Evolutionary conservation across 2,329 filamentous ascomycete genomes (phyloP).

Genomic region (Knufia fluminis): DNA sequence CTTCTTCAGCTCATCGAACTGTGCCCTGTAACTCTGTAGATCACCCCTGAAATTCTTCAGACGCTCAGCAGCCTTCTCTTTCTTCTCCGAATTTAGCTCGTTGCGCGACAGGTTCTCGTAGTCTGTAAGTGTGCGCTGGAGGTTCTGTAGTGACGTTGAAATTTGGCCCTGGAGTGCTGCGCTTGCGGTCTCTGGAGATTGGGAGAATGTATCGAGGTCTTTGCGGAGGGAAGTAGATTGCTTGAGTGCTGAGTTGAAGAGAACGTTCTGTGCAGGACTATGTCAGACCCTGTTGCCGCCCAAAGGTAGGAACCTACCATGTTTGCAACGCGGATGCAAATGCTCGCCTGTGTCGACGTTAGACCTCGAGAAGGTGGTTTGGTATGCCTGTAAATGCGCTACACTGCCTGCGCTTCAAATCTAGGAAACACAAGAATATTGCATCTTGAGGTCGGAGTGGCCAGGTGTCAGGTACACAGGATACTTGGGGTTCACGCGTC

Average conservation of each 20-base stretch:
- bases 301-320: neutral
- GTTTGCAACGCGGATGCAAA: neutral
- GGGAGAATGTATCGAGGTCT: constrained; percentile 63
- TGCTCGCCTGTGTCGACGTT: neutral
- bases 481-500: neutral
- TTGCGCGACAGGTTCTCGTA: constrained; percentile 78
- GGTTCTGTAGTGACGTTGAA: constrained; percentile 68
- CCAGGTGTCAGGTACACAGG: constrained; percentile 2
- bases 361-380: neutral
- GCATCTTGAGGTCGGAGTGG: constrained; percentile 1
- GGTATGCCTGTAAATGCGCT: neutral
- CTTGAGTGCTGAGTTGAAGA: constrained; percentile 78
- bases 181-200: constrained; percentile 48
- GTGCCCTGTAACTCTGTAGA: constrained; percentile 66
- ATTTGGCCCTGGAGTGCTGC: constrained; percentile 61
- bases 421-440: neutral
- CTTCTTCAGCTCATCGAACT: constrained; percentile 68
- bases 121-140: constrained; percentile 84
- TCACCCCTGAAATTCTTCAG: constrained; percentile 78
- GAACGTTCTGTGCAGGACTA: constrained; percentile 56
- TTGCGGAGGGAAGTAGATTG: constrained; percentile 71
- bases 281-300: neutral
- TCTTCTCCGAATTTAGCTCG: constrained; percentile 82
- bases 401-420: neutral
- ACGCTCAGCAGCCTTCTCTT: constrained; percentile 79